A percentile compares a stretch with the other conserved stretches of the same genome.
These are phyloP conservation scores for Gossypium rotundifolium DNA, from an alignment of 345 rosid genomes.

Conservation along the genomic window DNA sequence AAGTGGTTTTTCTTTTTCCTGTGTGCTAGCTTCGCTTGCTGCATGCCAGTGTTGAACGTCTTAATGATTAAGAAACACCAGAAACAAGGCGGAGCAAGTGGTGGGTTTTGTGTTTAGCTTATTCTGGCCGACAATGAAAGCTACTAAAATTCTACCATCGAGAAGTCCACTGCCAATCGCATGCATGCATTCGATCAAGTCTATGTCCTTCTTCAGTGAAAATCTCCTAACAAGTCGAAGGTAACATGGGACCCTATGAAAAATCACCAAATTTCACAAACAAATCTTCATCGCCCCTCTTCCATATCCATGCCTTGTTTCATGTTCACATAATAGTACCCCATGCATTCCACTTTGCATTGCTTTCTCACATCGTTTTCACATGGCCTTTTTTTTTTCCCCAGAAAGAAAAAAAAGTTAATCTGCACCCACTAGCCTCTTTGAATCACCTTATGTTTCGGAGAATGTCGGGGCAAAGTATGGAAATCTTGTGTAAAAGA, in stretches of 20 bases:
- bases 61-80: not conserved
- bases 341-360: not conserved
- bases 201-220: not conserved
- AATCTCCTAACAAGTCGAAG: not conserved
- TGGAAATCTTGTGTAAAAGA: not conserved
- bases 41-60: not conserved
- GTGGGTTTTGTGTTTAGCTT: not conserved
- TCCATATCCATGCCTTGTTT: not conserved
- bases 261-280: not conserved
- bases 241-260: too few relatives aligned
- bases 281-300: not conserved
- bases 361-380: not conserved
- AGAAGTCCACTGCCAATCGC: not conserved
- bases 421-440: not conserved
- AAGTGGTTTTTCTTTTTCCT: not conserved
- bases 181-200: not conserved
- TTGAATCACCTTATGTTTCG: not conserved
- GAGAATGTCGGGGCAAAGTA: not conserved
- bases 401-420: not conserved
- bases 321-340: too few relatives aligned
- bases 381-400: not conserved
- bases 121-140: not conserved
- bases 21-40: not conserved
- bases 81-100: not conserved
- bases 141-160: not conserved